A percentile compares a stretch with the other conserved stretches of the same genome.
Evolutionary conservation across 371 early-diverging fungal species (phyloP).

Genomic region (Apophysomyces elegans): DNA sequence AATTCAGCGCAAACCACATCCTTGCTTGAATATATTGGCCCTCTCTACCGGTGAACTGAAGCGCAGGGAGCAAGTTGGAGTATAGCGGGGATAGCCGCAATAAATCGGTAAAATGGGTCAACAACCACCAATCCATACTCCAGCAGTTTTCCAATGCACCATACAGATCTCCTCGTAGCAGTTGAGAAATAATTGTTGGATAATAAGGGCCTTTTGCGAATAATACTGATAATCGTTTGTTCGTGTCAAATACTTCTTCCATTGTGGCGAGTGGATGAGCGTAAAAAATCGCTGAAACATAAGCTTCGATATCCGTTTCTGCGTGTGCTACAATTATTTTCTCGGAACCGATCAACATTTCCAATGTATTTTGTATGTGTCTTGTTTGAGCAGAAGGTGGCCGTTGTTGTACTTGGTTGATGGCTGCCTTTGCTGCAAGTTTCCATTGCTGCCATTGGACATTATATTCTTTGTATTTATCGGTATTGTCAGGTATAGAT

Average conservation of each 20-base stretch:
- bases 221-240: neutral
- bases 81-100: neutral
- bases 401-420: neutral
- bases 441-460: constrained; percentile 1
- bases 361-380: neutral
- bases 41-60: constrained; percentile 1
- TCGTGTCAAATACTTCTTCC: neutral
- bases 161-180: neutral
- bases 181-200: neutral
- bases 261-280: neutral
- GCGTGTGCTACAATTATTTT: neutral
- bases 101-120: neutral
- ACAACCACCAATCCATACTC: neutral
- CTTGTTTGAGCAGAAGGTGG: neutral
- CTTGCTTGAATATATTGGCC: constrained; percentile 1
- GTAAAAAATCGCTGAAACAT: neutral
- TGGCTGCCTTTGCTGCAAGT: neutral
- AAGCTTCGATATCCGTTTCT: neutral
- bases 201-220: neutral
- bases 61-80: neutral
- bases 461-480: neutral
- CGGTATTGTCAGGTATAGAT: neutral
- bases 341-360: neutral
- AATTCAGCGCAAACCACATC: neutral
- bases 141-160: neutral